Evolutionary conservation across 495 filamentous ascomycete genomes (phyloP), one percentile per base, ranked within the genome.

Genomic region (Durotheca rogersii): DNA sequence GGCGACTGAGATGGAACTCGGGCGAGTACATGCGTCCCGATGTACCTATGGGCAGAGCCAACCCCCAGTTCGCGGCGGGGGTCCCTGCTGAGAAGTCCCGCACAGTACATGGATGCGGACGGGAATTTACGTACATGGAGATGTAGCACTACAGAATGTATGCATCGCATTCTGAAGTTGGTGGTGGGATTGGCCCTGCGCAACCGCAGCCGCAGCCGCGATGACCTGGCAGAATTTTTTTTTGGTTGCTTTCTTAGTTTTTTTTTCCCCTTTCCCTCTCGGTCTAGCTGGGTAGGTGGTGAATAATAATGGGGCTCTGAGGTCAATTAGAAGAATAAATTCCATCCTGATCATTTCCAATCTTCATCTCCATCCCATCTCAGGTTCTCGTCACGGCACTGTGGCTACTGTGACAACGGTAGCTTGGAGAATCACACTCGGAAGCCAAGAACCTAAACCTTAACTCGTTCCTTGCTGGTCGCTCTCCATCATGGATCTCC

Each of bases 401-500:
- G n/a, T n/a, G n/a, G n/a, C n/a, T n/a, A n/a, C n/a, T n/a, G n/a
- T n/a, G n/a, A n/a, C n/a, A n/a, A n/a, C n/a, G n/a, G n/a, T n/a
- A n/a, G n/a, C n/a, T n/a, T n/a, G n/a, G n/a, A n/a, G n/a, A n/a
- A n/a, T n/a, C n/a, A n/a, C n/a, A n/a, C n/a, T n/a, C n/a, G n/a
- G n/a, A n/a, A n/a, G n/a, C n/a, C n/a, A n/a, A n/a, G n/a, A n/a
- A n/a, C n/a, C n/a, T n/a, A n/a, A n/a, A n/a, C n/a, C 23, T 27
- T 27, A 4, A 27, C 23, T 27, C 23, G 4, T 27, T 27, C 23
- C 4, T n/a, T n/a, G n/a, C 4, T 48, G 49, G 43, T 42, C 12
- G 17, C 20, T 36, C 47, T 52, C 58, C 59, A 48, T 9, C 41
- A 65, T 65, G 62, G 48, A 60, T 47, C 55, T 56, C 53, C 62